Evolutionary conservation across 2,329 filamentous ascomycete species (phyloP).

Genomic region (Coniochaeta pulveracea): DNA sequence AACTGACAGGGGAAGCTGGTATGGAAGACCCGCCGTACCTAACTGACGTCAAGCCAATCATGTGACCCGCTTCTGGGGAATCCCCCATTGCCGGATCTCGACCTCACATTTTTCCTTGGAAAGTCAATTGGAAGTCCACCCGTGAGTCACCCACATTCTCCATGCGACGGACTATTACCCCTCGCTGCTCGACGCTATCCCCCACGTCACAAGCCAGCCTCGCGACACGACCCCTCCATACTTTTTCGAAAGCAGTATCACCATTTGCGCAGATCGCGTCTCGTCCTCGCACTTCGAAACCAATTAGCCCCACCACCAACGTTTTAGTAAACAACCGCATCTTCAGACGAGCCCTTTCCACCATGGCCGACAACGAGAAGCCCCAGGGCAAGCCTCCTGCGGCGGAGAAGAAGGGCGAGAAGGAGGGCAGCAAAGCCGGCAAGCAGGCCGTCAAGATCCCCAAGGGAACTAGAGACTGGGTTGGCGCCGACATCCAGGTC

Average conservation of each 20-base stretch:
- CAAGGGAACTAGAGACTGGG: conserved; percentile 67
- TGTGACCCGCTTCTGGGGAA: no score
- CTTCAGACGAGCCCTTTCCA: background rate
- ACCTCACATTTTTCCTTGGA: no score
- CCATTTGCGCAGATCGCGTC: no score
- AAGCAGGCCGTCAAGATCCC: conserved; percentile 56
- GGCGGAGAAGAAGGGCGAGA: conserved; percentile 1
- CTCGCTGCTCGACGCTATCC: conserved; percentile 2
- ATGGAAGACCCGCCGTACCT: no score
- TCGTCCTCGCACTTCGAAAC: background rate
- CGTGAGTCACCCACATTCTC: conserved; percentile 1
- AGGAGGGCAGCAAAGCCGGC: conserved; percentile 1
- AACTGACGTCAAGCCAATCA: no score
- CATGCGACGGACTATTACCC: background rate
- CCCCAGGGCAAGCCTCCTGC: background rate
- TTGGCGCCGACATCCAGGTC: conserved; percentile 55
- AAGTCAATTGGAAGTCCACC: no score
- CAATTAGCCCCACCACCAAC: background rate
- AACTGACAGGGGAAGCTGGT: no score
- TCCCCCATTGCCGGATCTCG: no score
- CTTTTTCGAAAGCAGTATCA: no score
- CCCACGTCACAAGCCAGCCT: conserved; percentile 2
- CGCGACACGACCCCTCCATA: background rate
- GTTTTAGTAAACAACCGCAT: background rate
- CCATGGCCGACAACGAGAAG: background rate